Conservation (phyloP, 495 filamentous ascomycete species). For the Chaetomium cochliodes region DNA sequence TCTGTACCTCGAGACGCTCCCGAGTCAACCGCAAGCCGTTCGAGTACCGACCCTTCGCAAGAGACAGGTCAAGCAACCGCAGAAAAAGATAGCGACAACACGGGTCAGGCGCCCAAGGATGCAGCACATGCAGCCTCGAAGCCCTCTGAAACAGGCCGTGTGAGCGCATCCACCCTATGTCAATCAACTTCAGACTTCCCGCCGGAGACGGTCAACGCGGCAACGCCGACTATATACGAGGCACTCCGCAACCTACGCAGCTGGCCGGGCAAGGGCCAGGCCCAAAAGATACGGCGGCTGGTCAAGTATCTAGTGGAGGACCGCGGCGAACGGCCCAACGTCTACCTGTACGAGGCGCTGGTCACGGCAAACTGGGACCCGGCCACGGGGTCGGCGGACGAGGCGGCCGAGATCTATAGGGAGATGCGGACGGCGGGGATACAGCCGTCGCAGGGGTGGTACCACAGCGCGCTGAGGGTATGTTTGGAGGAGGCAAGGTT, state of each 20-base stretch:
- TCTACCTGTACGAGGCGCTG: slow-evolving; percentile 68
- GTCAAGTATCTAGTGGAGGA: slow-evolving; percentile 60
- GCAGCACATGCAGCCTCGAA: background rate
- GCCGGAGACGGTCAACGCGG: slow-evolving; percentile 1
- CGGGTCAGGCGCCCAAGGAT: background rate
- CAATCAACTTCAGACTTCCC: background rate
- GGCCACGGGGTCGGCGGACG: slow-evolving; percentile 60
- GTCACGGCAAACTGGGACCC: slow-evolving; percentile 68
- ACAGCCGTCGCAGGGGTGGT: slow-evolving; percentile 59
- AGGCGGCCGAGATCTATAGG: slow-evolving; percentile 57
- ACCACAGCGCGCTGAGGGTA: slow-evolving; percentile 72
- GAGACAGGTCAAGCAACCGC: too few species aligned
- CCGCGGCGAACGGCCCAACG: slow-evolving; percentile 61
- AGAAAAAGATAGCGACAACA: background rate
- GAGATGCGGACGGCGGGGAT: slow-evolving; percentile 68
- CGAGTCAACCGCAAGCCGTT: background rate
- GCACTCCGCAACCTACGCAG: slow-evolving; percentile 42
- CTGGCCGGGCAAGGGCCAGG: slow-evolving; percentile 11
- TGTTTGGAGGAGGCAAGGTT: slow-evolving; percentile 14
- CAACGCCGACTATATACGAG: slow-evolving; percentile 48
- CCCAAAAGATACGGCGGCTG: slow-evolving; percentile 36
- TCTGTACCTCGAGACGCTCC: background rate
- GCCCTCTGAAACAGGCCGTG: background rate
- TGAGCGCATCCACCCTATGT: background rate
- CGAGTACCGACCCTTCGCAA: too few species aligned